Evolutionary conservation across 192 early-diverging fungal species (phyloP), one percentile per base, ranked within the genome.

Genomic region (Coemansia sp.): DNA sequence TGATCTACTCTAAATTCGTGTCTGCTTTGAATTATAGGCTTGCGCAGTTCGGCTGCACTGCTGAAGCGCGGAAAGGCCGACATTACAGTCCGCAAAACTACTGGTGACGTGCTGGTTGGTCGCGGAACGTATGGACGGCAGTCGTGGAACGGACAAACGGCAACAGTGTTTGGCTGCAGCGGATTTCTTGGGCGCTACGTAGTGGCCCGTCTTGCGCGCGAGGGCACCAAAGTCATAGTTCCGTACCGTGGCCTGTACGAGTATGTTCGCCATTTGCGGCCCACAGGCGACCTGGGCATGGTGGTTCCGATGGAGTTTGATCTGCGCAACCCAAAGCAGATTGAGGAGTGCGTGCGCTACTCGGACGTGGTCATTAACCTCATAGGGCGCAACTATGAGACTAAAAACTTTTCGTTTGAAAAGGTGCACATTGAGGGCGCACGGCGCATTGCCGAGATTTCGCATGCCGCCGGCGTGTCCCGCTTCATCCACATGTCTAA

Each of bases 301-400:
- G 87, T 98, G 47, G 85, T 95, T 27, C 90, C 91, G 45, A 72
- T 94, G 86, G 88, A 95, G 68, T 96, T 95, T 74, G 92, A 96
- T 70, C 69, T 96, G 41, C 87, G 90, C 60, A 92, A 98, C 80
- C 89, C 91, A 55, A 86, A 90, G 45, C 85, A 87, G 66, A 87
- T 98, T 61, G 84, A 84, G 27, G 91, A 92, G 71, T 87, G 85
- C 69, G 85, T 98, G 41, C 90, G 90, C 62, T 91, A 98, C 82
- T 94, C 93, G 23, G 97, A 98, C 67, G 88, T 92, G 47, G 94
- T 98, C 61, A 92, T 94, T 76, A 98, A 98, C 73, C 86, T 94
- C 55, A 89, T 98, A 58, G 97, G 94, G 11, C 87, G 90, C 69
- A 91, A 93, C 83, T 95, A 89, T 62, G 87, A 88, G 57, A 96